Conservation (phyloP, 179 eudicot species). For the Drosera spatulata region DNA sequence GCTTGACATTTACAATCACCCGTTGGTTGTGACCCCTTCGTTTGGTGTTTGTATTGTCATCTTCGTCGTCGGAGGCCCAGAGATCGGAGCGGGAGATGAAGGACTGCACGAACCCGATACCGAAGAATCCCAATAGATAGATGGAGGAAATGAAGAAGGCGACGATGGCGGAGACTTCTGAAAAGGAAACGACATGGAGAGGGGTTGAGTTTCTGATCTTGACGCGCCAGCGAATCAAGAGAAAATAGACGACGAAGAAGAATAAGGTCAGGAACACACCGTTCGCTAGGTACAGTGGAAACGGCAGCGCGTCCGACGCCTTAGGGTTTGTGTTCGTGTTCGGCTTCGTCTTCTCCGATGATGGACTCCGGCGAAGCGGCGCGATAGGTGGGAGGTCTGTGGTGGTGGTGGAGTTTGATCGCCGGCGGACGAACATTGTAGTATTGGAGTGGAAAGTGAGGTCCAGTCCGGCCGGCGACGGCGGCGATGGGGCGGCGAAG, state of each 20-base stretch:
- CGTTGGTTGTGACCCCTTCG: not conserved
- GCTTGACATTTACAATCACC: constrained; percentile 12
- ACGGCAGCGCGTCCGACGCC: constrained; percentile 11
- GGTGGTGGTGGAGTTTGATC: not conserved
- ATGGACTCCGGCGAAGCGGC: too few relatives aligned
- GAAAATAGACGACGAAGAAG: too few relatives aligned
- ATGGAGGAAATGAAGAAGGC: constrained; percentile 8
- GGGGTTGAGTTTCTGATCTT: constrained; percentile 12
- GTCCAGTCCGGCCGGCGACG: not conserved
- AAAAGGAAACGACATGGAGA: constrained; percentile 8
- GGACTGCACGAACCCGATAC: constrained; percentile 12
- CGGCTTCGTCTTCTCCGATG: not conserved
- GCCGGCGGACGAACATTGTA: too few relatives aligned
- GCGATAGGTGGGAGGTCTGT: too few relatives aligned
- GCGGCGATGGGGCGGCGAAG: not conserved
- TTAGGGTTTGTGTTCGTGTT: not conserved
- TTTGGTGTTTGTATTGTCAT: not conserved
- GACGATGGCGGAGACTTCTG: constrained; percentile 11
- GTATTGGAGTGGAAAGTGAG: not conserved
- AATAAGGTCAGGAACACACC: too few relatives aligned
- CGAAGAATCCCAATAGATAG: constrained; percentile 10
- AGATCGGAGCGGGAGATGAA: constrained; percentile 4
- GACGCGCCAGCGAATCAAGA: not conserved
- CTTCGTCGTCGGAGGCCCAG: constrained; percentile 2
- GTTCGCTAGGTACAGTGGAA: constrained; percentile 6